phyloP scores from a whole-genome alignment of 176 grass and related monocot species.

The Poa annua region DNA sequence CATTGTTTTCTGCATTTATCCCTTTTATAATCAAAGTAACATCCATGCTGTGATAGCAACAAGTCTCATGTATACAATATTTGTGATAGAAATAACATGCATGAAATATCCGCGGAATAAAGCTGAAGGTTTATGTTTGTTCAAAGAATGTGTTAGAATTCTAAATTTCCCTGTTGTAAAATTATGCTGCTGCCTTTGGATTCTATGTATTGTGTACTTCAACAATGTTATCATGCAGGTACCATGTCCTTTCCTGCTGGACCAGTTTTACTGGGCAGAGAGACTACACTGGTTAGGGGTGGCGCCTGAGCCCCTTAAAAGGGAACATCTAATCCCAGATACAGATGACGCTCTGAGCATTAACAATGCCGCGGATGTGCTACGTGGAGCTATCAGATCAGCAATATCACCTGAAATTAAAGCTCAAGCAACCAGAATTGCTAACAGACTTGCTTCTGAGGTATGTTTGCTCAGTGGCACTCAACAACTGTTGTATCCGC shows the following conservation, averaged over 20 bases:
- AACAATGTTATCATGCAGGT: slow-evolving; percentile 48
- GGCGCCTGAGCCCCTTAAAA: slow-evolving; percentile 59
- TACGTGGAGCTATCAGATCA: slow-evolving; percentile 65
- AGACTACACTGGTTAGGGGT: slow-evolving; percentile 77
- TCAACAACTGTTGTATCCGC: neutral
- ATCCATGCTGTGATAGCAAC: neutral
- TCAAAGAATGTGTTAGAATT: neutral
- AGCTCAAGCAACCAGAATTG: slow-evolving; percentile 63
- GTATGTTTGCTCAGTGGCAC: slow-evolving; percentile 38
- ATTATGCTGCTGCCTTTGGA: neutral
- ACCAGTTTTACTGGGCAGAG: slow-evolving; percentile 98
- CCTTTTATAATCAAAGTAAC: neutral
- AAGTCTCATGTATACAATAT: neutral
- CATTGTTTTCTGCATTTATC: neutral
- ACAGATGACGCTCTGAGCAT: slow-evolving; percentile 40
- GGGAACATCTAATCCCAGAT: slow-evolving; percentile 67
- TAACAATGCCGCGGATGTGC: slow-evolving; percentile 43
- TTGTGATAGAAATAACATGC: neutral
- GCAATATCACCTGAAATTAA: slow-evolving; percentile 56
- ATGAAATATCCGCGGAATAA: neutral
- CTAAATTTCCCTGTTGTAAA: neutral
- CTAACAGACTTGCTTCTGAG: slow-evolving; percentile 70
- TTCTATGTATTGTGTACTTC: neutral
- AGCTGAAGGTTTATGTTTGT: slow-evolving; percentile 1
- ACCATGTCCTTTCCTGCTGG: slow-evolving; percentile 74